Evolutionary conservation across 202 grass and related monocot species (phyloP).

Genomic region (Bolboschoenoplectus hybrid): DNA sequence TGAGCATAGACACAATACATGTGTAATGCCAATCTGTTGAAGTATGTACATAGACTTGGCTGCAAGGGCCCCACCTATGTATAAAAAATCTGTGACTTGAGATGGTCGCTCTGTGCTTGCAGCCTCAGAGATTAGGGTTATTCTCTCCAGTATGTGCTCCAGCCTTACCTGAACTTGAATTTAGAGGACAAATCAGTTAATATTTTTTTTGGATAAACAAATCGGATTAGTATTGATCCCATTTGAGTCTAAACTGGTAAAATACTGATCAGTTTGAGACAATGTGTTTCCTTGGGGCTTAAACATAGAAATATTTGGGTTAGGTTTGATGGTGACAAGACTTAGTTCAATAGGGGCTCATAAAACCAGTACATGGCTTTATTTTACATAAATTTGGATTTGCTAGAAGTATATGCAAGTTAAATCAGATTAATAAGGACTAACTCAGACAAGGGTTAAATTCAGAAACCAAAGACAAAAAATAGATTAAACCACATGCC

Average conservation of each 20-base stretch:
- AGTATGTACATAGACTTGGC: constrained; percentile 83
- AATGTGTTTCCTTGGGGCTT: not conserved
- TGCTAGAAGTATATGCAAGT: not conserved
- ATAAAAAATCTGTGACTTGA: constrained; percentile 73
- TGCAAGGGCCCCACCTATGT: constrained; percentile 87
- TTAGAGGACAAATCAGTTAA: not conserved
- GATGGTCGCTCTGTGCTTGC: constrained; percentile 86
- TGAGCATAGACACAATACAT: constrained; percentile 89
- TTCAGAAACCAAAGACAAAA: not conserved
- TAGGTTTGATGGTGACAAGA: not conserved
- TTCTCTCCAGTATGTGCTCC: constrained; percentile 95
- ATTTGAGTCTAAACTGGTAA: not conserved
- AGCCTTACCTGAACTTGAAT: constrained; percentile 70
- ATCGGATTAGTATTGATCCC: not conserved
- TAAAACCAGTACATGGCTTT: not conserved
- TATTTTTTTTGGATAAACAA: too few relatives aligned
- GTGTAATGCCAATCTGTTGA: constrained; percentile 71
- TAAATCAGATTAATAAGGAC: not conserved
- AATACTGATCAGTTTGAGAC: not conserved
- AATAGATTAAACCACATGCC: not conserved
- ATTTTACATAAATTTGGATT: not conserved
- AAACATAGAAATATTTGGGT: constrained; percentile 3
- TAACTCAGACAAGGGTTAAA: not conserved
- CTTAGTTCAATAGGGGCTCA: not conserved
- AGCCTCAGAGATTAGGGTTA: constrained; percentile 90